phyloP scores from a whole-genome alignment of 768 basidiomycete genomes.

The Pseudohyphozyma bogoriensis region DNA sequence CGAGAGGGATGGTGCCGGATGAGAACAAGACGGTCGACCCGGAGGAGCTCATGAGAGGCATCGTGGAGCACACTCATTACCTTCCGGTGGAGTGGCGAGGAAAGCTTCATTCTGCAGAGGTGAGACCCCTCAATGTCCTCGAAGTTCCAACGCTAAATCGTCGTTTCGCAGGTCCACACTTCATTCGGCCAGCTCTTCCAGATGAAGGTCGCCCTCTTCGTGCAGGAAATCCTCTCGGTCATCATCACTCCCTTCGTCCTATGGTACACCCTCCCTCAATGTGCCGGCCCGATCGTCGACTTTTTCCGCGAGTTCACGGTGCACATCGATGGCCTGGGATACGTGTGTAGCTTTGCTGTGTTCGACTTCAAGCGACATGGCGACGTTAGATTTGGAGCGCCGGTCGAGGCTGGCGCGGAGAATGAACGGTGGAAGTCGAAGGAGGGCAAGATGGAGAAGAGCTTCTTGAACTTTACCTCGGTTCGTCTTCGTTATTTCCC shows the following conservation, averaged over 20 bases:
- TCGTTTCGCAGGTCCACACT: constrained; percentile 58
- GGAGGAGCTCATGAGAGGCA: constrained; percentile 80
- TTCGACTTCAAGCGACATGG: constrained; percentile 95
- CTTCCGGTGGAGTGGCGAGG: constrained; percentile 89
- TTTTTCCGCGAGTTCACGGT: constrained; percentile 98
- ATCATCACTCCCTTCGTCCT: constrained; percentile 87
- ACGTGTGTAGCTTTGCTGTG: constrained; percentile 95
- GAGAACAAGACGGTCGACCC: constrained; percentile 90
- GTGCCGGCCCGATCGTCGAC: constrained; percentile 84
- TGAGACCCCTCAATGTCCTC: constrained; percentile 32
- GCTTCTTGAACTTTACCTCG: constrained; percentile 85
- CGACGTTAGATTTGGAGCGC: constrained; percentile 87
- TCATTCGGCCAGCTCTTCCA: constrained; percentile 85
- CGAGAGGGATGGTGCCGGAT: constrained; percentile 90
- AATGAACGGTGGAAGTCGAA: constrained; percentile 55
- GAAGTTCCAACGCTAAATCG: too few species aligned
- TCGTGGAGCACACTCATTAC: constrained; percentile 89
- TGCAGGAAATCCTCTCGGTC: constrained; percentile 79
- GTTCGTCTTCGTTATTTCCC: constrained; percentile 1
- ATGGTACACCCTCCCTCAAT: constrained; percentile 80
- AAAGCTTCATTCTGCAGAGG: constrained; percentile 77
- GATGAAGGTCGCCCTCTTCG: constrained; percentile 82
- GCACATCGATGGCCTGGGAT: constrained; percentile 90
- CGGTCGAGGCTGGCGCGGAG: constrained; percentile 40
- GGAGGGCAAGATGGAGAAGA: constrained; percentile 99